These are phyloP conservation scores for Neurospora cerealis DNA, from an alignment of 495 filamentous ascomycete genomes.

Conservation along the genomic window DNA sequence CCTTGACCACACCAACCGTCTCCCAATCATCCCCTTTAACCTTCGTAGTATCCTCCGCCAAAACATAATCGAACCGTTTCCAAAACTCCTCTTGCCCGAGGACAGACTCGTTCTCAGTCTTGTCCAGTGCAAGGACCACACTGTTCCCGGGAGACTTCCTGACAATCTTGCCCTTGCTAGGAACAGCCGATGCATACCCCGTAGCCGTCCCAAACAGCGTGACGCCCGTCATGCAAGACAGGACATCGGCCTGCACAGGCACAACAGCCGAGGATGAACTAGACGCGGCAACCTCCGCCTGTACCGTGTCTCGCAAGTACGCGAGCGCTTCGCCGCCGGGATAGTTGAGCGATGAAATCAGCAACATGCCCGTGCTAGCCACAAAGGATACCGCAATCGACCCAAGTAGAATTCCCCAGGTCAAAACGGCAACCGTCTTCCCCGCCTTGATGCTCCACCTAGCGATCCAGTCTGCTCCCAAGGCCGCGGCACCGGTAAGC, in stretches of 20 bases:
- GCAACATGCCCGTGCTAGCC: conserved; percentile 52
- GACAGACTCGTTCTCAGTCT: conserved; percentile 47
- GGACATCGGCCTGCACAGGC: conserved; percentile 68
- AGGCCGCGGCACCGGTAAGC: conserved; percentile 66
- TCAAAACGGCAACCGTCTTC: conserved; percentile 36
- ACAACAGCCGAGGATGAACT: conserved; percentile 18
- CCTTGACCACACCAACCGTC: conserved; percentile 54
- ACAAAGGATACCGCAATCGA: conserved; percentile 52
- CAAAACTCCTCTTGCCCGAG: conserved; percentile 63
- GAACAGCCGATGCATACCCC: conserved; percentile 5
- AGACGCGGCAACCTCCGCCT: conserved; percentile 17
- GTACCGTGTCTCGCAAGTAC: conserved; percentile 43
- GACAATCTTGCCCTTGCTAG: background rate
- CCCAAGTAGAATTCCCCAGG: conserved; percentile 43
- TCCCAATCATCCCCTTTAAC: conserved; percentile 58
- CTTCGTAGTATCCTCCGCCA: conserved; percentile 55
- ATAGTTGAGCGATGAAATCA: conserved; percentile 73
- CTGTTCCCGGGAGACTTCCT: background rate
- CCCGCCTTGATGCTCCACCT: conserved; percentile 49
- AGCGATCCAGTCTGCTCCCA: conserved; percentile 67
- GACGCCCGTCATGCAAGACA: conserved; percentile 88
- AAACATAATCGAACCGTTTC: conserved; percentile 69
- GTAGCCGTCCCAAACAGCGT: conserved; percentile 60
- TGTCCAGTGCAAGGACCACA: conserved; percentile 41
- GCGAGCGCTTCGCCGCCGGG: conserved; percentile 68